phyloP scores from a whole-genome alignment of 768 basidiomycete species.

The Dentipellis fragilis region DNA sequence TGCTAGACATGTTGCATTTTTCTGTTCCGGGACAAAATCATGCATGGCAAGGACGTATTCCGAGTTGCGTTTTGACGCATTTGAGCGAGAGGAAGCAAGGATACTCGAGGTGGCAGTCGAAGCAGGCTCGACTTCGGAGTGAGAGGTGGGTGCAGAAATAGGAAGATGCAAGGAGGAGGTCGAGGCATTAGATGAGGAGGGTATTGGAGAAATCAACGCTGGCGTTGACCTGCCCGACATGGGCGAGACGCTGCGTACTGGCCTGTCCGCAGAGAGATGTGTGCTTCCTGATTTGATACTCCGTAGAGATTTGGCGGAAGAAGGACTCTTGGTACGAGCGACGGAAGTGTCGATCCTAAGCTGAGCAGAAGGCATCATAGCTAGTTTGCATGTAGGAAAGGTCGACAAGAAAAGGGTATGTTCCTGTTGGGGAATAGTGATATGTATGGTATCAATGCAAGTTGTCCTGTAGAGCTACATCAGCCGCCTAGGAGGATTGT shows the following conservation, averaged over 20 bases:
- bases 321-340: conserved; percentile 12
- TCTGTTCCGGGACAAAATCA: conserved; percentile 69
- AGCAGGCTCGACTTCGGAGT: conserved; percentile 15
- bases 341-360: conserved; percentile 26
- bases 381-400: conserved; percentile 11
- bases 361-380: conserved; percentile 17
- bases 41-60: conserved; percentile 90
- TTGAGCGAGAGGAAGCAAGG: neutral
- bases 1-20: conserved; percentile 70
- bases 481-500: neutral
- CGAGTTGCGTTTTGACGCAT: conserved; percentile 14
- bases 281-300: neutral
- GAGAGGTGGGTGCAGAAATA: conserved; percentile 14
- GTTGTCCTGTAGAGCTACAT: no score
- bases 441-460: no score
- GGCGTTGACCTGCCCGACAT: conserved; percentile 10
- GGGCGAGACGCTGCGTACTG: conserved; percentile 8
- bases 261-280: conserved; percentile 5
- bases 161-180: conserved; percentile 18
- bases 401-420: neutral
- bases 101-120: conserved; percentile 8
- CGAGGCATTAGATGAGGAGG: conserved; percentile 14
- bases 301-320: conserved; percentile 12
- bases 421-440: neutral
- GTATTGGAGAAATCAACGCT: conserved; percentile 6